Evolutionary conservation across 1,284 basidiomycete species (phyloP).

Genomic region (Ceraceosorus guamensis): DNA sequence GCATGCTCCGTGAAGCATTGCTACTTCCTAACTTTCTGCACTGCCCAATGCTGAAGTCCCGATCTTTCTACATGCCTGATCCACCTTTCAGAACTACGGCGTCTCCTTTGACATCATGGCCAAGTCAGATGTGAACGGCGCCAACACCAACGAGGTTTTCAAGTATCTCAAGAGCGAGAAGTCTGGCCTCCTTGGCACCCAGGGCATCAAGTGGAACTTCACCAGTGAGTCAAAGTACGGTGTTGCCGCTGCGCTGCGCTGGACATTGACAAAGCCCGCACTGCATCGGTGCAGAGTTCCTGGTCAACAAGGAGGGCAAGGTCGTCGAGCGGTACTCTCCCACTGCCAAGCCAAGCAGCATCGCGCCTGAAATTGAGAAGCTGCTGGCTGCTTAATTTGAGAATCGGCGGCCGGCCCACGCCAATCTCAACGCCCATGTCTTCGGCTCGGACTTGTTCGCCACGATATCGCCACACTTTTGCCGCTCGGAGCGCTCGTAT

Average conservation of each 20-base stretch:
- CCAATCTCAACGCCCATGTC: too few relatives aligned
- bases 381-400: conserved; percentile 17
- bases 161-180: conserved; percentile 77
- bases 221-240: conserved; percentile 24
- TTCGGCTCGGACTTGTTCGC: too few relatives aligned
- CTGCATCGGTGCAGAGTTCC: conserved; percentile 49
- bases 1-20: too few relatives aligned
- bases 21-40: too few relatives aligned
- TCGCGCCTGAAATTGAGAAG: conserved; percentile 63
- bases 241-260: neutral
- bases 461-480: too few relatives aligned
- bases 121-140: conserved; percentile 73
- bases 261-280: neutral
- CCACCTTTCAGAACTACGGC: conserved; percentile 40
- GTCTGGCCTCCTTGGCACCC: conserved; percentile 64
- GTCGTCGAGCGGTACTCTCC: conserved; percentile 72
- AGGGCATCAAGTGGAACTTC: conserved; percentile 62
- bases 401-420: too few relatives aligned
- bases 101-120: conserved; percentile 47
- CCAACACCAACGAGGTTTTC: conserved; percentile 68
- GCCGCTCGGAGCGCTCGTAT: too few relatives aligned
- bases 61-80: too few relatives aligned
- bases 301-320: conserved; percentile 56
- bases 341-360: conserved; percentile 64
- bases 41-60: too few relatives aligned